Conservation (phyloP, 495 filamentous ascomycete species). For the Coniosporium apollinis region DNA sequence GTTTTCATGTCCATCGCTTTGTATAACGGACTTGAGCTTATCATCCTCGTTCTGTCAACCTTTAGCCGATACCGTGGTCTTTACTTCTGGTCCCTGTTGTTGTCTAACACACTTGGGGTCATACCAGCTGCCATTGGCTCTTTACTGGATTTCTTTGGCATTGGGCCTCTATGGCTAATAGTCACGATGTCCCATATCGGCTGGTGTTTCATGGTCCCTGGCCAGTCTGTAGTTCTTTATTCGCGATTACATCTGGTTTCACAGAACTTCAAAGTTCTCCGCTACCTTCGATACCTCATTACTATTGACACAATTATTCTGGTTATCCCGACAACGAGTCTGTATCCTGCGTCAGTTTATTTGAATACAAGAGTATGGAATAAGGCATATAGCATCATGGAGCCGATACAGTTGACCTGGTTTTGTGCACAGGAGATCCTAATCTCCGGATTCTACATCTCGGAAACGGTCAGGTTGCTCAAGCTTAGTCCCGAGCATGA, state of each 20-base stretch:
- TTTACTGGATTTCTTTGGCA: conserved; percentile 35
- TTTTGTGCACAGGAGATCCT: conserved; percentile 38
- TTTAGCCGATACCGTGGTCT: conserved; percentile 36
- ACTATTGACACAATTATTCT: conserved; percentile 18
- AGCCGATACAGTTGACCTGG: conserved; percentile 37
- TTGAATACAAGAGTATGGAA: too few relatives aligned
- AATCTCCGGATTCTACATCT: conserved; percentile 41
- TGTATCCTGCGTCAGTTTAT: conserved; percentile 30
- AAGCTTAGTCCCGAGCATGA: conserved; percentile 28
- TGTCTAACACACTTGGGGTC: conserved; percentile 25
- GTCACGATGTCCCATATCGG: too few relatives aligned
- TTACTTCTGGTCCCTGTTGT: conserved; percentile 37
- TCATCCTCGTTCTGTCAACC: conserved; percentile 31
- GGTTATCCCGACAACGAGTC: conserved; percentile 33
- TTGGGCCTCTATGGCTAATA: too few relatives aligned
- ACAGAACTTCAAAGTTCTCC: not conserved
- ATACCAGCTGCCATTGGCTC: conserved; percentile 36
- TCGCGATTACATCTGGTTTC: conserved; percentile 3
- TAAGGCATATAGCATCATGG: conserved; percentile 34
- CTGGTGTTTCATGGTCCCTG: conserved; percentile 35
- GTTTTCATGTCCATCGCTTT: too few relatives aligned
- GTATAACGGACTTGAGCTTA: conserved; percentile 34
- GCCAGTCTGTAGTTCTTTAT: conserved; percentile 3
- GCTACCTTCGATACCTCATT: not conserved
- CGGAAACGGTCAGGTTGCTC: conserved; percentile 34